Evolutionary conservation across 2,329 filamentous ascomycete genomes (phyloP).

Genomic region (Scedosporium aurantiacum): DNA sequence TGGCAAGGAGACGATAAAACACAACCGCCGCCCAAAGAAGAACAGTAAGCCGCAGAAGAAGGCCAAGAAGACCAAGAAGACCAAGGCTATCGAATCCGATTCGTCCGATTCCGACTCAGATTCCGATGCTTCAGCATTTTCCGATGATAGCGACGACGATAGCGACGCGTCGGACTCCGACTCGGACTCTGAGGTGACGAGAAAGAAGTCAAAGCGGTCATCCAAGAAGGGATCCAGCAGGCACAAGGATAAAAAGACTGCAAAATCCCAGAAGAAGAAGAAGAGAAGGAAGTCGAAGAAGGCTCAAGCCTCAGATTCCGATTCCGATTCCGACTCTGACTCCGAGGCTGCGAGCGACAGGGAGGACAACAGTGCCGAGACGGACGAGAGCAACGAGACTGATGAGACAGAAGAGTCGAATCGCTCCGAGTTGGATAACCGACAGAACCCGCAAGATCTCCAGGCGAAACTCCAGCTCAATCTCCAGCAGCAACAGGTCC

Average conservation of each 20-base stretch:
- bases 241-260: not conserved
- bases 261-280: not conserved
- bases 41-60: not conserved
- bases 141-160: conserved; percentile 3
- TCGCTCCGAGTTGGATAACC: not conserved
- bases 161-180: not conserved
- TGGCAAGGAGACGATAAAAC: not conserved
- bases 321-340: not conserved
- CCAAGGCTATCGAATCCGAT: not conserved
- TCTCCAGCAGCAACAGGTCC: not conserved
- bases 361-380: not conserved
- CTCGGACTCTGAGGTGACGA: not conserved
- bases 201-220: conserved; percentile 1
- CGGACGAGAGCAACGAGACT: not conserved
- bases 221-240: not conserved
- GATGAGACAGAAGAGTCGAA: not conserved
- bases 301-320: not conserved
- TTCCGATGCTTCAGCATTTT: not conserved
- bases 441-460: not conserved
- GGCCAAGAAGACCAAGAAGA: not conserved
- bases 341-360: not conserved
- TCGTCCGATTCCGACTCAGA: not conserved
- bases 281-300: not conserved
- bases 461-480: not conserved
- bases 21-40: not conserved